These are phyloP conservation scores for Jaminaea rosea DNA, from an alignment of 1,284 basidiomycete species.

Conservation along the genomic window DNA sequence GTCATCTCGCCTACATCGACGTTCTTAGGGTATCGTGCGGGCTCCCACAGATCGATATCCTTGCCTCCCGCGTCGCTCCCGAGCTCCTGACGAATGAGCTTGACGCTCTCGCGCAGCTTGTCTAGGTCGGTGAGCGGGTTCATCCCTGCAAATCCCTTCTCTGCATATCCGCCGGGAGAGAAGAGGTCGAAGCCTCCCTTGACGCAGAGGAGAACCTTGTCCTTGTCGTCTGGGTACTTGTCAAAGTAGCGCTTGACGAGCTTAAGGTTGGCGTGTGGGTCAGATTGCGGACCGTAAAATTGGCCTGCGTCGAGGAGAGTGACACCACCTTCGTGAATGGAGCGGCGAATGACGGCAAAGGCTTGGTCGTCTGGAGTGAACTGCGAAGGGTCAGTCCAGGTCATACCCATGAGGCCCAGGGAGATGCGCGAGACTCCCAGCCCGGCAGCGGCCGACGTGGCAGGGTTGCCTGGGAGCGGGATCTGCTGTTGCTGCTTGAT, in stretches of 20 bases:
- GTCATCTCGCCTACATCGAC: not conserved
- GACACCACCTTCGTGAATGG: constrained; percentile 55
- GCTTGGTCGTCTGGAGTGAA: constrained; percentile 54
- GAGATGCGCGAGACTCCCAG: not conserved
- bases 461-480: no score
- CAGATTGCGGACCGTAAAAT: constrained; percentile 49
- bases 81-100: constrained; percentile 17
- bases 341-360: constrained; percentile 59
- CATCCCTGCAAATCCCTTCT: constrained; percentile 18
- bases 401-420: constrained; percentile 28
- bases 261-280: constrained; percentile 49
- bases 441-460: no score
- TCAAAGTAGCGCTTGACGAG: constrained; percentile 52
- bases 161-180: not conserved
- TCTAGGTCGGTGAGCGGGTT: constrained; percentile 14
- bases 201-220: constrained; percentile 53
- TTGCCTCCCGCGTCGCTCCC: constrained; percentile 29
- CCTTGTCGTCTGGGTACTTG: constrained; percentile 55
- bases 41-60: constrained; percentile 31
- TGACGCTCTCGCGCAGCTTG: constrained; percentile 20
- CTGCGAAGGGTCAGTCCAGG: constrained; percentile 18
- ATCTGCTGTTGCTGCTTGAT: no score
- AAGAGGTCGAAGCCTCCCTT: constrained; percentile 50
- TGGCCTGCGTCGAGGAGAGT: constrained; percentile 51
- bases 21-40: constrained; percentile 3